A percentile compares a stretch with the other conserved stretches of the same genome.
These are phyloP conservation scores for Trichosporon sp. DNA, from an alignment of 1,284 basidiomycete species.

Conservation along the genomic window DNA sequence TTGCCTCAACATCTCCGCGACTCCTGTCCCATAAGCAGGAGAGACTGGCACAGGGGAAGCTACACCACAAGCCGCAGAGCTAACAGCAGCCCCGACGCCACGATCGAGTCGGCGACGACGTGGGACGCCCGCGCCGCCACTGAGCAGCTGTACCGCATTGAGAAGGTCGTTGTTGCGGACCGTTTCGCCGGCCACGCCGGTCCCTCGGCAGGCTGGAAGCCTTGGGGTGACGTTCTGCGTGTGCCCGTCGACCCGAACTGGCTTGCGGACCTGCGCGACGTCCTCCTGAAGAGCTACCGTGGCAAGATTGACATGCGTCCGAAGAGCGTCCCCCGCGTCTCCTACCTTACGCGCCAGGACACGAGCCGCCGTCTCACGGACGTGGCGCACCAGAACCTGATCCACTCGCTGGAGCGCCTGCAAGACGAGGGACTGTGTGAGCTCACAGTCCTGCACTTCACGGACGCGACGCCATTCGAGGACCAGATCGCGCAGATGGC, in stretches of 20 bases:
- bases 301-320: constrained; percentile 28
- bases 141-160: constrained; percentile 33
- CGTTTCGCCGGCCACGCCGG: constrained; percentile 37
- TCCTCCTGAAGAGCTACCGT: constrained; percentile 33
- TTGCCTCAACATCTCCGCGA: not conserved
- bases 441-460: constrained; percentile 22
- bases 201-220: constrained; percentile 37
- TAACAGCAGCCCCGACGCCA: constrained; percentile 32
- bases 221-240: constrained; percentile 44
- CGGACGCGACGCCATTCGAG: constrained; percentile 14
- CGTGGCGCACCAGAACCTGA: constrained; percentile 40
- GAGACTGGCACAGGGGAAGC: too few relatives aligned
- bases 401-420: constrained; percentile 55
- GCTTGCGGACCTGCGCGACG: constrained; percentile 37
- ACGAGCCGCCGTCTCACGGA: constrained; percentile 61
- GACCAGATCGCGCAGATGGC: constrained; percentile 28
- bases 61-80: not conserved
- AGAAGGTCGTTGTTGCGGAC: constrained; percentile 33
- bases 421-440: constrained; percentile 24
- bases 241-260: constrained; percentile 37
- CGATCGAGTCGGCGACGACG: constrained; percentile 28
- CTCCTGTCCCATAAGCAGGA: too few relatives aligned
- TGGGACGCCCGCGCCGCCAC: constrained; percentile 35
- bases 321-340: constrained; percentile 23
- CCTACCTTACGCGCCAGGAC: constrained; percentile 55